Evolutionary conservation across 768 basidiomycete genomes (phyloP), one percentile per base, ranked within the genome.

Genomic region (Paxillus rubicundulus): DNA sequence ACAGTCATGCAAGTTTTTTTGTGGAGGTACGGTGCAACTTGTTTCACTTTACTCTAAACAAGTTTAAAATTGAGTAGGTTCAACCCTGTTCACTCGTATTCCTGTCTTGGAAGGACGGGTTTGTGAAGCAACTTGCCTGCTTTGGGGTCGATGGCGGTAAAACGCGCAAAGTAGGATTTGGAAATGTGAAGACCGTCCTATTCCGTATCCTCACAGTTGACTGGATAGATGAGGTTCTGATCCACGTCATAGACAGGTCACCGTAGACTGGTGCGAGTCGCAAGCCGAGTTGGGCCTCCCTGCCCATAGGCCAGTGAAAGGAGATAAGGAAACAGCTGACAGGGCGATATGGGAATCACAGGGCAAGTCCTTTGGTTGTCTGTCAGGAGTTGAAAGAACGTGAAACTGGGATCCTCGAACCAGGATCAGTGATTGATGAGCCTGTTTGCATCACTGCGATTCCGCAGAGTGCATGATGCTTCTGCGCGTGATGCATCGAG

Each of bases 1-100:
- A 24, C 24, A 6, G 24, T 24, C 24, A 24, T 24, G 24, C 33
- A n/a, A 12, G 36, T 1, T 20, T 32, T 12, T 33, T 16, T 30
- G 37, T 51, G 53, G 62, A 41, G 50, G 58, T 50, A 36, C 40
- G 42, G 21, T 30, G 52, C 30, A 10, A 27, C 51, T 53, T 53
- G 17, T 47, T 20, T 40, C 30, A 12, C 24, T 39, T 53, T 24
- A 12, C 24, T 39, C 47, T 24, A 14, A 20, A 24, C 3, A 24
- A 24, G 38, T 47, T 40, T 32, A 34, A 52, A 43, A 39, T 21
- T 28, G 27, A 49, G 32, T 42, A 28, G 28, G 50, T 44, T 32
- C 39, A n/a, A 14, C 41, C 14, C 36, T 2, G 36, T 37, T 36
- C 3, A 37, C 36, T 37, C 36, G 36, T n/a, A 9, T 30, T 30